Evolutionary conservation across 2,329 filamentous ascomycete genomes (phyloP).

Genomic region (Aureobasidium zeae): DNA sequence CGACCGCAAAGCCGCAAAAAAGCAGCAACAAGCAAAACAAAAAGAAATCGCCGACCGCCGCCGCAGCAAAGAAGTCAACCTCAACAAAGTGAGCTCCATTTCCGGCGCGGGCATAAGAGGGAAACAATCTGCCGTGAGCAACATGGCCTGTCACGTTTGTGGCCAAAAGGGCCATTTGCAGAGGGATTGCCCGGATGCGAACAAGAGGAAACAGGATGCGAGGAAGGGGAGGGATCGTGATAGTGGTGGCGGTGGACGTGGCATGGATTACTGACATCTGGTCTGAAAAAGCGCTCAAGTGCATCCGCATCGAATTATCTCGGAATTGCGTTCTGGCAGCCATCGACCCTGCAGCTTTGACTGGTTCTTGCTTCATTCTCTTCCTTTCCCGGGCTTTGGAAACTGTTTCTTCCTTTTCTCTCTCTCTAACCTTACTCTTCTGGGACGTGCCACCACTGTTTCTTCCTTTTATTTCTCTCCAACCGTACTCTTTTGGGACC

Average conservation of each 20-base stretch:
- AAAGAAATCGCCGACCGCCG: slow-evolving; percentile 49
- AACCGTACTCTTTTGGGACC: no score
- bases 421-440: no score
- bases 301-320: no score
- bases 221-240: no score
- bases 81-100: slow-evolving; percentile 49
- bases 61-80: slow-evolving; percentile 56
- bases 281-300: no score
- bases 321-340: no score
- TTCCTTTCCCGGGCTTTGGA: no score
- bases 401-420: no score
- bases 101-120: slow-evolving; percentile 39
- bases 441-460: no score
- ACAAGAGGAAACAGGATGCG: not conserved
- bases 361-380: no score
- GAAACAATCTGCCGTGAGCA: slow-evolving; percentile 23
- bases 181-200: slow-evolving; percentile 42
- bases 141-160: slow-evolving; percentile 51
- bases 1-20: slow-evolving; percentile 39
- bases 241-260: slow-evolving; percentile 1
- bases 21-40: slow-evolving; percentile 40
- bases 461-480: no score
- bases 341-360: no score
- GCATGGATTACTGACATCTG: slow-evolving; percentile 1
- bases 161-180: slow-evolving; percentile 53